Base-by-base conservation (phyloP, 148 eudicot genomes). In the Camellia granthamiana region DNA sequence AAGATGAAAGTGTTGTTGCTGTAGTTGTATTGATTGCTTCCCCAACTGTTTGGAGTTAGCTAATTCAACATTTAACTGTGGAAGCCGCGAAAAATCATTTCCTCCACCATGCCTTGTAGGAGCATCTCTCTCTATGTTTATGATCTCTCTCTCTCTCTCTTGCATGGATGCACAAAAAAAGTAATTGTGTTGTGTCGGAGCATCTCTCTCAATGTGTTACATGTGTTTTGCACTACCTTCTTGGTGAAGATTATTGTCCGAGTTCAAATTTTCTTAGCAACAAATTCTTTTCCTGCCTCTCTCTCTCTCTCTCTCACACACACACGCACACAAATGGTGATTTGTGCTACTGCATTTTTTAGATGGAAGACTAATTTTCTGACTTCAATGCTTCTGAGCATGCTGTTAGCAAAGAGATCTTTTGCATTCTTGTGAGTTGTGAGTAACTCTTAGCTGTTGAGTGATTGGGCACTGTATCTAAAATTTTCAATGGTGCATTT, bases 401-500 rank as follows among this genome's bases (percentile, higher is more conserved):
- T 19, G 19, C 4, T 4, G 30, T 9, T 46, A 9, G 15, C 38
- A 71, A 71, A 19, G 7, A 9, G 74, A 71, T 71, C 55, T 47
- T 18, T 4, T 49, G 21, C 14, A 44, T 49, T 49, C 52, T 49
- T 49, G 7, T 49, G 52, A 5, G 13, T 58, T 63, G 23, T 63
- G 21, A 63, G 18, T 19, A 1, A 30, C 38, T 30, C 38, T n/a
- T 1, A 30, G 38, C 38, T 30, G 1, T 30, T 30, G 38, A 30
- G 38, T 30, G 38, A 30, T 30, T 30, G 38, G 38, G 38, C 0
- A 30, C 30, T 21, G 7, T 63, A 18, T 63, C 13, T 42, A 6
- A n/a, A 14, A 11, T 76, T 56, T 49, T 41, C 14, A 54, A 75
- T 91, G 58, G 82, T 87, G n/a, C 38, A 1, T 30, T 30, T 30